Percentiles rank a stretch among this genome's conserved stretches.
Conservation (phyloP, 1,139 yeast genomes). For the Saccharomyces hybrid region DNA sequence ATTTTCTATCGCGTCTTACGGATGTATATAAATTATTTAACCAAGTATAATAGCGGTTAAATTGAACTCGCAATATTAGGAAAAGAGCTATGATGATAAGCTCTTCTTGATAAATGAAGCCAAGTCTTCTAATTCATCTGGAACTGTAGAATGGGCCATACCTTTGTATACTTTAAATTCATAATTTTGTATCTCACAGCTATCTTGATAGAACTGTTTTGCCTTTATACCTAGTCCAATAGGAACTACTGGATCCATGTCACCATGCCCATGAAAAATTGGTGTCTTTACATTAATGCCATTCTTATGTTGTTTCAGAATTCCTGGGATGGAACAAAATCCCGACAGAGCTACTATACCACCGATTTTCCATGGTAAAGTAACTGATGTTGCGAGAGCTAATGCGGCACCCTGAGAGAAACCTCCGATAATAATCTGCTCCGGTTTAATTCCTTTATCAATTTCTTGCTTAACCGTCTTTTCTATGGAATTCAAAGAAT, state of each 20-base stretch:
- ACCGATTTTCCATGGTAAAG: constrained; percentile 55
- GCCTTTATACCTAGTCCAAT: constrained; percentile 43
- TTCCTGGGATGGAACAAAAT: constrained; percentile 50
- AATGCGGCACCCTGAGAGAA: constrained; percentile 92
- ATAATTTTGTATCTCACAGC: constrained; percentile 35
- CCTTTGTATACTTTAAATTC: constrained; percentile 55
- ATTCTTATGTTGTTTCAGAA: constrained; percentile 32
- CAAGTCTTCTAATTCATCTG: constrained; percentile 57
- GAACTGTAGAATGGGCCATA: constrained; percentile 58
- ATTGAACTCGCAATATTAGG: not conserved
- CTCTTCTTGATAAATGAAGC: constrained; percentile 41
- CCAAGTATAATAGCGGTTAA: not conserved
- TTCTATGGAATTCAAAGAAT: constrained; percentile 47
- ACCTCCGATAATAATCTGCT: constrained; percentile 79
- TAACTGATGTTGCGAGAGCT: constrained; percentile 48
- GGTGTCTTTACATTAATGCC: constrained; percentile 56
- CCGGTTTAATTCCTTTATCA: constrained; percentile 53
- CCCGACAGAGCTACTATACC: constrained; percentile 79
- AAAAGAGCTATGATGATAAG: constrained; percentile 6
- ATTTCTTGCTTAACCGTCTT: constrained; percentile 55
- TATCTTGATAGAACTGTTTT: constrained; percentile 37
- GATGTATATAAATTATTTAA: not conserved
- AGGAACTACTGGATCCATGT: constrained; percentile 58
- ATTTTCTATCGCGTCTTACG: not conserved
- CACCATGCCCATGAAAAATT: constrained; percentile 84